Base-by-base conservation (phyloP, 225 moss, liverwort and hornwort species). In the Bryoerythrophyllum caledonicum region DNA sequence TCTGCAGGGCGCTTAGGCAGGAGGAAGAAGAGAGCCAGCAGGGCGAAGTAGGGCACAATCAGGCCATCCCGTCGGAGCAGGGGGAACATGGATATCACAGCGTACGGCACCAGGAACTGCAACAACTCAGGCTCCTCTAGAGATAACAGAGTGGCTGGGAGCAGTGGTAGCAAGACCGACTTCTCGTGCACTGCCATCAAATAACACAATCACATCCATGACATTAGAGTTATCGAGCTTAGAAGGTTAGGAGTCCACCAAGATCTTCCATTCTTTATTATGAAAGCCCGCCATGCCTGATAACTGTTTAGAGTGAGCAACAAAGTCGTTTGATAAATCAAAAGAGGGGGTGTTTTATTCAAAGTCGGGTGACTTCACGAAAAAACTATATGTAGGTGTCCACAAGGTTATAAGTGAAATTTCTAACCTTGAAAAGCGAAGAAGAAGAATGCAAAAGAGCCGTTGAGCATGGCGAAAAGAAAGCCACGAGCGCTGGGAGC, bases 41-140 rank as follows among this genome's bases (percentile, higher is more conserved):
- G 85, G 37, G 86, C 74, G 27, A 97, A 58, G 84, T 94, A 97
- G 37, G 97, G 88, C 41, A 97, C 60, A 78, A 83, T 60, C 26
- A 89, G 93, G 54, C 74, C 85, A 65, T 97, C 97, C 34, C 94
- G 91, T 78, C 87, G 91, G 53, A 97, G 87, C 21, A 97, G 86
- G 24, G 97, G 97, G 21, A 97, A 86, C 97, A 97, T 97, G 26
- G 97, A 97, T n/a, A 97, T 84, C n/a, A 85, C 87, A 56, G 94
- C 85, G 17, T 82, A 90, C 2, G 94, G 91, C 67, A 88, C 74
- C 19, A 97, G 73, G 79, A 70, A 97, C 41, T 75, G 87, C 53
- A 94, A 57, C 75, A 93, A 79, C 71, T 34, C 84, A 53, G 91
- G 94, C 75, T 97, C 92, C 74, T 94, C 93, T 1, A 97, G 73